These are phyloP conservation scores for Choiromyces venosus DNA, from an alignment of 495 filamentous ascomycete genomes.

Conservation along the genomic window DNA sequence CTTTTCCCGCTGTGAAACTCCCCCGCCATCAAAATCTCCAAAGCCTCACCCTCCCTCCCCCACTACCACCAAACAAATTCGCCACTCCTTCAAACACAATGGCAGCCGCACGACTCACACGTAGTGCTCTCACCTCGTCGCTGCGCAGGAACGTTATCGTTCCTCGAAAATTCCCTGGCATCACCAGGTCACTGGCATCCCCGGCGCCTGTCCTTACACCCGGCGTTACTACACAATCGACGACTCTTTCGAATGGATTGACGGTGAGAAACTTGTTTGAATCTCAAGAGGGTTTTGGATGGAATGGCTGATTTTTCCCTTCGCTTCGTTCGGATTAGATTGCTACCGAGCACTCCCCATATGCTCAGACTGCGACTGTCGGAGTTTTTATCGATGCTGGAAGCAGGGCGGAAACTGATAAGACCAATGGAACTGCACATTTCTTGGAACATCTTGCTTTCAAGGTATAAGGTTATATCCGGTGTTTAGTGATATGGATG, in stretches of 20 bases:
- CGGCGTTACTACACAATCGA: constrained; percentile 77
- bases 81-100: constrained; percentile 36
- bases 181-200: constrained; percentile 40
- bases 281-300: constrained; percentile 1
- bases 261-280: constrained; percentile 59
- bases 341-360: constrained; percentile 95
- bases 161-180: constrained; percentile 27
- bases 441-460: constrained; percentile 99
- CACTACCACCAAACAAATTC: constrained; percentile 4
- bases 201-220: constrained; percentile 22
- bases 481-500: neutral
- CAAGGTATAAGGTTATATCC: constrained; percentile 60
- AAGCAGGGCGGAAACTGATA: constrained; percentile 94
- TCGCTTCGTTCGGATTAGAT: constrained; percentile 54
- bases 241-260: constrained; percentile 92
- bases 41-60: constrained; percentile 5
- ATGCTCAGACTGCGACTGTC: constrained; percentile 96
- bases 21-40: constrained; percentile 13
- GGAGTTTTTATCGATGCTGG: constrained; percentile 99
- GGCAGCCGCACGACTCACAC: constrained; percentile 42
- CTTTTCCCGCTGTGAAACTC: neutral
- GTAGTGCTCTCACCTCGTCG: constrained; percentile 26
- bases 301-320: neutral
- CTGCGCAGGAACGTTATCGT: constrained; percentile 35
- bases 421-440: constrained; percentile 97